phyloP scores from a whole-genome alignment of 441 rosid species.

The Adansonia rubrostipa region DNA sequence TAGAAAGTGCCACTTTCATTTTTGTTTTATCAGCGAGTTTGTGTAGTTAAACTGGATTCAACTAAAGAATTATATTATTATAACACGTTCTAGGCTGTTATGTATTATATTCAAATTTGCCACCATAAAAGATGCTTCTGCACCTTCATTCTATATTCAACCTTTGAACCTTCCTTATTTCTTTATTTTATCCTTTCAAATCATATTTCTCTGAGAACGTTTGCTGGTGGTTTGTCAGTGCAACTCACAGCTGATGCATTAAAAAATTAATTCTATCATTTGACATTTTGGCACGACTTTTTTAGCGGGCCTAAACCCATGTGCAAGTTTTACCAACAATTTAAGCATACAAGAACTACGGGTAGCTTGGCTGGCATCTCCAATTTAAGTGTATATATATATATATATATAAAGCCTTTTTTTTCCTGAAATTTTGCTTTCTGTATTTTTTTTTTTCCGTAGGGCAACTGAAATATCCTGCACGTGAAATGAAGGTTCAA shows the following conservation, averaged over 20 bases:
- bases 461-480: not conserved
- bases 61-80: no score
- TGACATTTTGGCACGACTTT: not conserved
- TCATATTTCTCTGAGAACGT: not conserved
- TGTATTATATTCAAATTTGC: not conserved
- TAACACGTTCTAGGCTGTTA: not conserved
- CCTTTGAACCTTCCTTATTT: not conserved
- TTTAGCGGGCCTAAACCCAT: not conserved
- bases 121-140: not conserved
- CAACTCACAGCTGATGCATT: not conserved
- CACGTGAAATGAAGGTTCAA: conserved; percentile 10
- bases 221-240: not conserved
- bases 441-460: no score
- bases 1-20: no score
- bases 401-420: no score
- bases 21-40: not conserved
- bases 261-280: not conserved
- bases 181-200: not conserved
- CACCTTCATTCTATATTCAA: not conserved
- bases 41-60: not conserved
- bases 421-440: not conserved
- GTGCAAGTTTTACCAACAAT: not conserved
- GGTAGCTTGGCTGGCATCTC: not conserved
- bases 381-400: not conserved
- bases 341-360: not conserved